Base-by-base conservation (phyloP, 371 early-diverging fungal species). In the Syncephalastrum racemosum region DNA sequence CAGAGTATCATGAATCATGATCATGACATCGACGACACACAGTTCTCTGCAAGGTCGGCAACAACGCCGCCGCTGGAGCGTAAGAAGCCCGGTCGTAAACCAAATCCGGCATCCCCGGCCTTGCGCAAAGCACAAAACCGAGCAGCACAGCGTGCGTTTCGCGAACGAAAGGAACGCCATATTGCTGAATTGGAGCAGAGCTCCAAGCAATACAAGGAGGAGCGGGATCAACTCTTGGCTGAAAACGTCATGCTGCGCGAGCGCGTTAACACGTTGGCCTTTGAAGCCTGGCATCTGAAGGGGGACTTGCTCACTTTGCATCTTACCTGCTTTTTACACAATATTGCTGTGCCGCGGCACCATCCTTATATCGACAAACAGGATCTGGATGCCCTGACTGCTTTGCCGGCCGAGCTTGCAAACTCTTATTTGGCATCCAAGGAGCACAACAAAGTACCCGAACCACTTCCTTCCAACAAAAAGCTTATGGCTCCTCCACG, bases 11-110 rank as follows among this genome's bases (percentile, higher is more conserved):
- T n/a, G 23, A 14, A 22, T 19, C n/a, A 12, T 14, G 49, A 49
- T 24, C 19, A 22, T 22, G n/a, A 7, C 49, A 22, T 13, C 31
- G 24, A 22, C 10, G n/a, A 24, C 36, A 23, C 13, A 2, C 36
- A 15, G 12, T 31, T 19, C 41, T 23, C 43, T 18, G 14, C 53
- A 42, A 27, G 54, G 10, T 2, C 36, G 10, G 6, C 36, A 31
- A 52, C 56, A 20, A 40, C 48, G 10, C 62, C 53, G 42, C 68
- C 70, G 16, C 25, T 69, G 4, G 73, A 72, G 53, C 59, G 56
- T 8, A 87, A 82, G 57, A 89, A 87, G 69, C 88, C 92, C 4
- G 92, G 92, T 10, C 68, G 92, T 23, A 90, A 90, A 70, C 88
- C 88, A 8, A 76, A 78, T 31, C 82, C 80, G n/a, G 75, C 80